Percentiles rank a stretch among this genome's conserved stretches.
These are phyloP conservation scores for Kregervanrija fluxuum DNA, from an alignment of 805 yeast genomes.

Conservation along the genomic window DNA sequence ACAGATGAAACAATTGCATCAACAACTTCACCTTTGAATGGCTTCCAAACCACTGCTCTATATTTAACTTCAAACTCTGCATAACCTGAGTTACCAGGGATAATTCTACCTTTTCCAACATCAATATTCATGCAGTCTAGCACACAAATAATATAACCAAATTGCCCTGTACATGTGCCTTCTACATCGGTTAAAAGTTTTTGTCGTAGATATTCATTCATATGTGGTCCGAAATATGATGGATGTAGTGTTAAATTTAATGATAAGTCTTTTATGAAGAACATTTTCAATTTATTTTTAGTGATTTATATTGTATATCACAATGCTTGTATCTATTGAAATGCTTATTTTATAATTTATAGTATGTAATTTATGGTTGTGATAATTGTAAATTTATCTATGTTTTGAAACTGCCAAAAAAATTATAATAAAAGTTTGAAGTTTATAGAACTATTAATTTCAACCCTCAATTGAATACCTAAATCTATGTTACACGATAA, in stretches of 20 bases:
- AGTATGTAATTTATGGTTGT: too few species aligned
- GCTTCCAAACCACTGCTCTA: conserved; percentile 96
- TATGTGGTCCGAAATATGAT: conserved; percentile 94
- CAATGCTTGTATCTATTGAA: too few species aligned
- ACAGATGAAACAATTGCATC: conserved; percentile 95
- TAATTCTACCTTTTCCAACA: conserved; percentile 87
- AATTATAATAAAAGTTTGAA: too few species aligned
- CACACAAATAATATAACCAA: conserved; percentile 95
- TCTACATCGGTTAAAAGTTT: conserved; percentile 92
- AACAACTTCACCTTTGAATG: conserved; percentile 97
- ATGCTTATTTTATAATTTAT: too few species aligned
- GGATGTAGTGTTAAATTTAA: conserved; percentile 92
- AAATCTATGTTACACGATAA: too few species aligned
- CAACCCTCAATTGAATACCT: too few species aligned
- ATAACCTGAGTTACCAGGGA: conserved; percentile 79
- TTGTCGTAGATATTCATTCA: conserved; percentile 88
- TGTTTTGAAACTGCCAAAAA: too few species aligned
- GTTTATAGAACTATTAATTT: too few species aligned
- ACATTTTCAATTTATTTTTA: conserved; percentile 15
- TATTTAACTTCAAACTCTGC: conserved; percentile 96
- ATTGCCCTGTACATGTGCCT: conserved; percentile 98
- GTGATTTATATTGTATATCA: too few species aligned
- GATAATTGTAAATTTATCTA: too few species aligned
- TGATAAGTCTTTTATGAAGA: conserved; percentile 71
- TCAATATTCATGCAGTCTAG: conserved; percentile 91